Evolutionary conservation across 2,329 filamentous ascomycete species (phyloP), one percentile per base, ranked within the genome.

Genomic region (Colletotrichum sp.): DNA sequence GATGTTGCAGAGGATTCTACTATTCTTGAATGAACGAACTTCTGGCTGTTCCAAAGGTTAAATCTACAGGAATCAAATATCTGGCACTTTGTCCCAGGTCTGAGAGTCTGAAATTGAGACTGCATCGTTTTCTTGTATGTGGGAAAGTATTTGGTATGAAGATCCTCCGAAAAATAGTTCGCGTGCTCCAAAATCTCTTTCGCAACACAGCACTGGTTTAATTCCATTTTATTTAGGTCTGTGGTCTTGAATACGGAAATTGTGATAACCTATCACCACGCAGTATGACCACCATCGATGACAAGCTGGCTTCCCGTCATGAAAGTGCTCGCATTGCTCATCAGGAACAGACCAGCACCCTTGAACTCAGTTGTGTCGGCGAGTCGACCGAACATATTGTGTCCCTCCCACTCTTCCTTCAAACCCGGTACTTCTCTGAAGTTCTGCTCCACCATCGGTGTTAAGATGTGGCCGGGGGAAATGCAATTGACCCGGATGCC

Each of bases 351-450:
- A 3, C 88, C 89, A 0, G 90, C 88, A 1, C 90, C 90, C 76
- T 90, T 87, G 79, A 92, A 92, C 77, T 93, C 90, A 59, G 87
- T 85, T 0, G 90, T 88, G 31, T 83, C 82, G 31, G 89, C 90
- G 36, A 93, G 83, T 24, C 90, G 85, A 3, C 88, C 91, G 76
- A 95, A 86, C 93, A 95, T 95, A 80, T 94, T 95, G 83, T 94
- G 91, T 70, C 86, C 89, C 67, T 92, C 90, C 93, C 93, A 95
- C 69, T 90, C 88, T 65, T 84, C 81, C 68, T 81, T 82, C 47
- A 87, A 82, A 43, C 92, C 91, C 0, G 93, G 93, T 24, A 90
- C 92, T 77, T 93, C 88, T 75, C 91, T 86, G 77, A 95, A 94
- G 61, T 94, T 87, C 77, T 90, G 88, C 79, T 92, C 88, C 0